Evolutionary conservation across 2,329 filamentous ascomycete genomes (phyloP), one percentile per base, ranked within the genome.

Genomic region (Sordariomycetes sp.): DNA sequence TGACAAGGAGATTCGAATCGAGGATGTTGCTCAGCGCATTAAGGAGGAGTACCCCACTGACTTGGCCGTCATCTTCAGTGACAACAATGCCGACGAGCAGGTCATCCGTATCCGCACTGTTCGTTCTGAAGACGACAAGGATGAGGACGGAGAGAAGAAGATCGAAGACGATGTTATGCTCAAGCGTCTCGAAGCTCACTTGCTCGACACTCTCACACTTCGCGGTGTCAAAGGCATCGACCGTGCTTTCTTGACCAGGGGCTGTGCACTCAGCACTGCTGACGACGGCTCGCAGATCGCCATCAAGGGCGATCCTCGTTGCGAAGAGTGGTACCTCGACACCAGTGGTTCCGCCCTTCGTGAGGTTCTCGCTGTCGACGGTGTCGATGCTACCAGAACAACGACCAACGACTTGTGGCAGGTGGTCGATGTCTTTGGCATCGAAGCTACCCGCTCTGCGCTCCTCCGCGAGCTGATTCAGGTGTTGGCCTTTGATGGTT

Each of bases 401-500:
- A 93, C 87, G 55, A 93, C 87, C 39, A 98, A 98, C 65, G 86
- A 94, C 51, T 83, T 98, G 56, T 87, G 90, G 57, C 90, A 98
- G 61, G 79, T 94, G 47, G 82, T 95, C 29, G 83, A 90, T 44
- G 86, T 94, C 8, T 92, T 98, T 42, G 92, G 92, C 54, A 98
- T 98, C 43, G 92, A 98, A 56, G 93, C 87, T 44, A 87, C 87
- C 40, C 82, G 92, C 50, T 78, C 83, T 31, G 84, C 88, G 35
- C 70, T 98, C 38, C 78, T 94, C 46, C 80, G 82, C 41, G 93
- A 98, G 56, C 63, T 98, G 68, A 86, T 83, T 20, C 80, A 86
- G 51, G 92, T 99, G 54, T 64, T 99, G 65, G 88, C 92, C 18
- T 98, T 98, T 55, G 92, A 96, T 55, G 93, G 93, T 74, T 96